A percentile compares a stretch with the other conserved stretches of the same genome.
phyloP scores from a whole-genome alignment of 108 stramenopile species.

The Parietichytrium sp. region DNA sequence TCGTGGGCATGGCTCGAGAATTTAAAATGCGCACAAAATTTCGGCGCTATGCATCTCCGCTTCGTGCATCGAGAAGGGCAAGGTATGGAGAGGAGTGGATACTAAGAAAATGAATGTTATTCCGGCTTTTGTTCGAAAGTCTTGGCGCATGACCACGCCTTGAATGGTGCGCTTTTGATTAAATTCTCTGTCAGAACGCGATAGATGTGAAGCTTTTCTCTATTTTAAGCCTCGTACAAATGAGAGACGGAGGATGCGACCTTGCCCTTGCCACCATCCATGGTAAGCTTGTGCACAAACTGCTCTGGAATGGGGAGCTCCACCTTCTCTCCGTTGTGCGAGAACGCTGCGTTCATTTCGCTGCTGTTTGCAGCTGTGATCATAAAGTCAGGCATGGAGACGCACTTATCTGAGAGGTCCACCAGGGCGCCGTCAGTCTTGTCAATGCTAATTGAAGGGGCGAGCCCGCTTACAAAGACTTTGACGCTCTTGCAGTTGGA shows the following conservation, averaged over 20 bases:
- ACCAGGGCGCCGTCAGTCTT: constrained; percentile 89
- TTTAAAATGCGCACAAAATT: no score
- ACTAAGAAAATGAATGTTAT: no score
- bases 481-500: constrained; percentile 89
- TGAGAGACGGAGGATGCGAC: constrained; percentile 79
- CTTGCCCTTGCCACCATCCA: constrained; percentile 56
- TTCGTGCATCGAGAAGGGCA: no score
- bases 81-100: no score
- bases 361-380: constrained; percentile 74
- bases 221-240: constrained; percentile 72
- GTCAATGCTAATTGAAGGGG: constrained; percentile 90
- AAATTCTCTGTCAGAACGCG: no score
- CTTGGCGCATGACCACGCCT: no score
- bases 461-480: constrained; percentile 76
- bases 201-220: no score
- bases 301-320: constrained; percentile 96
- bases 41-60: no score
- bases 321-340: constrained; percentile 72
- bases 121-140: no score
- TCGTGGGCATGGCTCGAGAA: no score
- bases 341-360: constrained; percentile 91
- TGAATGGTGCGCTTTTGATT: no score
- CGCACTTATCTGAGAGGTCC: constrained; percentile 75
- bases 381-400: constrained; percentile 70
- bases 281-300: constrained; percentile 72